Percentiles rank a stretch among this genome's conserved stretches.
These are phyloP conservation scores for Tranzscheliella williamsii DNA, from an alignment of 1,284 basidiomycete genomes.

Conservation along the genomic window DNA sequence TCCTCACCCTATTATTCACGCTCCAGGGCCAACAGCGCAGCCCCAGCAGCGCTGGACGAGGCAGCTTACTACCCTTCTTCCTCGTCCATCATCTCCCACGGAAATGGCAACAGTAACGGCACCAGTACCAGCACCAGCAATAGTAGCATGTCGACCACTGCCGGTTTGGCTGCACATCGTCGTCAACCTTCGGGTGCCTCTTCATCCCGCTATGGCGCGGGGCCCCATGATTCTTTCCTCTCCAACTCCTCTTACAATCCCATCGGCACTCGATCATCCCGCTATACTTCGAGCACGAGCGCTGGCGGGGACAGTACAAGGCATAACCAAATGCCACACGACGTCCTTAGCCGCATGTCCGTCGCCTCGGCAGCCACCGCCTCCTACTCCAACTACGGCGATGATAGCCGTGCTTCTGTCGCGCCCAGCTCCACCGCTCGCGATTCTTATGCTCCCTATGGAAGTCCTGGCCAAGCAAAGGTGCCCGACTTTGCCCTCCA, in stretches of 20 bases:
- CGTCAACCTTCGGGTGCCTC: conserved; percentile 21
- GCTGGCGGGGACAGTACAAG: background rate
- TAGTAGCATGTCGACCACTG: too few species aligned
- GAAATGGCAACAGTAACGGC: background rate
- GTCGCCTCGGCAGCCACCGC: conserved; percentile 17
- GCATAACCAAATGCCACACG: conserved; percentile 6
- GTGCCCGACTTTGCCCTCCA: conserved; percentile 43
- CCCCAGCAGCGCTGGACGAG: conserved; percentile 1
- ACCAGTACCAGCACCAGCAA: conserved; percentile 1
- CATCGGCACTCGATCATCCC: conserved; percentile 21
- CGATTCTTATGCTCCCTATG: conserved; percentile 8
- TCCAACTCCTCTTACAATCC: conserved; percentile 15
- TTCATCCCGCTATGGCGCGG: conserved; percentile 15
- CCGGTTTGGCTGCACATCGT: conserved; percentile 24
- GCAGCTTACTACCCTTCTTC: conserved; percentile 11
- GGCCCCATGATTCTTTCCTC: conserved; percentile 27
- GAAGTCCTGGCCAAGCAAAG: conserved; percentile 1
- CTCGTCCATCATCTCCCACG: conserved; percentile 26
- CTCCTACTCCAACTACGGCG: conserved; percentile 6
- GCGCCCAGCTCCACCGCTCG: conserved; percentile 12
- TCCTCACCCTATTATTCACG: background rate
- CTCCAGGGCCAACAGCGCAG: background rate
- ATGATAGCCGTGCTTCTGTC: conserved; percentile 9
- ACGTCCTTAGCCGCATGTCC: conserved; percentile 22
- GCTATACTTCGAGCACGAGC: conserved; percentile 14